phyloP scores from a whole-genome alignment of 305 asterid genomes.

The Lippia alba region DNA sequence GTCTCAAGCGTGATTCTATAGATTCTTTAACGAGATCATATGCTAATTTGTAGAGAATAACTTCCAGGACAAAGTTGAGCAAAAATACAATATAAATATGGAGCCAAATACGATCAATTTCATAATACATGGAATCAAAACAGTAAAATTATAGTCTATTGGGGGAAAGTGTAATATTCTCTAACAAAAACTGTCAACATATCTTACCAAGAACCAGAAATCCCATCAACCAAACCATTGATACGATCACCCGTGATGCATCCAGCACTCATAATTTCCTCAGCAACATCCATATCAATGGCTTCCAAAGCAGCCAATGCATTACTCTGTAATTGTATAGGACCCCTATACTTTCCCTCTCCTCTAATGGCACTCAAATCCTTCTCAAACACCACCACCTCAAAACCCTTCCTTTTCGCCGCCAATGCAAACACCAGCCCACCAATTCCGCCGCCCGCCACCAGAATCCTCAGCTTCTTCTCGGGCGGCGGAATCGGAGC shows the following conservation, averaged over 20 bases:
- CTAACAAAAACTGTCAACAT: neutral
- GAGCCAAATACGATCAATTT: too few species aligned
- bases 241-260: slow-evolving; percentile 93
- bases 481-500: slow-evolving; percentile 22
- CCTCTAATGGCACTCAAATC: slow-evolving; percentile 96
- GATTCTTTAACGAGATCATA: too few species aligned
- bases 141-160: too few species aligned
- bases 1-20: too few species aligned
- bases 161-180: neutral
- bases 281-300: slow-evolving; percentile 90
- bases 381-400: slow-evolving; percentile 87
- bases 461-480: slow-evolving; percentile 72
- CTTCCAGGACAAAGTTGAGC: too few species aligned
- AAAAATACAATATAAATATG: too few species aligned
- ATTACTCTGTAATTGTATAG: slow-evolving; percentile 94
- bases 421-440: slow-evolving; percentile 95
- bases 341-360: slow-evolving; percentile 94
- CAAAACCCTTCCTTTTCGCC: slow-evolving; percentile 81
- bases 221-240: slow-evolving; percentile 88
- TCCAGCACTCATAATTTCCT: slow-evolving; percentile 71
- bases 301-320: slow-evolving; percentile 96
- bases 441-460: slow-evolving; percentile 97
- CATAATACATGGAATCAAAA: too few species aligned
- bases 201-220: slow-evolving; percentile 86
- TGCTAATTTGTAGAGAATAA: too few species aligned